A percentile compares a stretch with the other conserved stretches of the same genome.
Evolutionary conservation across 129 eudicot genomes (phyloP).

Genomic region (Flaveria ramosissima): DNA sequence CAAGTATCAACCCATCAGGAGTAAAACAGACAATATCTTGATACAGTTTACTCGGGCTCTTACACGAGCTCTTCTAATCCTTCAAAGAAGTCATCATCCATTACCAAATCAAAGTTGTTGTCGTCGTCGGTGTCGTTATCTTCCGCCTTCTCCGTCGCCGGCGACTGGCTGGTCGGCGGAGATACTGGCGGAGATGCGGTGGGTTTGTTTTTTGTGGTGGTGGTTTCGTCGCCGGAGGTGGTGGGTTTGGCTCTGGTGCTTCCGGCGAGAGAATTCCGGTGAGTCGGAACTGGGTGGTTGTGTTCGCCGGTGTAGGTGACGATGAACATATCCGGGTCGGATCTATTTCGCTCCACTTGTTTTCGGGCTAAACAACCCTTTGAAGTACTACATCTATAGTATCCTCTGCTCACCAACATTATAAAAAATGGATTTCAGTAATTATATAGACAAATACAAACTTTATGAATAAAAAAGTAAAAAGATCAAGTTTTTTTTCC

Average conservation of each 20-base stretch:
- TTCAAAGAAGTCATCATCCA: constrained; percentile 73
- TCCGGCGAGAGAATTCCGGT: constrained; percentile 98
- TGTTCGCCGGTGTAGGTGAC: constrained; percentile 93
- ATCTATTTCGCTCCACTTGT: constrained; percentile 97
- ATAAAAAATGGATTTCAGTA: background rate
- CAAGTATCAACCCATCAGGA: too few species aligned
- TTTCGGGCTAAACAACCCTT: constrained; percentile 97
- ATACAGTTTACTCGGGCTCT: too few species aligned
- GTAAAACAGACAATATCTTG: too few species aligned
- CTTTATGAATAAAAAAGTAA: too few species aligned
- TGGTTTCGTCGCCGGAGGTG: constrained; percentile 43
- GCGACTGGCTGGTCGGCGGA: constrained; percentile 53
- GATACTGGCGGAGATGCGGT: constrained; percentile 52
- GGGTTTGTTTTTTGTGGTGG: constrained; percentile 35
- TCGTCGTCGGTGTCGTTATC: constrained; percentile 36
- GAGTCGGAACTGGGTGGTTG: constrained; percentile 94
- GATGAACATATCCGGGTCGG: constrained; percentile 94
- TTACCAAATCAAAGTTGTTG: constrained; percentile 45
- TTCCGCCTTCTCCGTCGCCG: constrained; percentile 66
- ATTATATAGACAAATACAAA: background rate
- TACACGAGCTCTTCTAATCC: constrained; percentile 76
- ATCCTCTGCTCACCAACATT: constrained; percentile 62
- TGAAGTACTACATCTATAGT: constrained; percentile 93
- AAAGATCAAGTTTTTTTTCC: too few species aligned
- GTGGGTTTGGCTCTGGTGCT: constrained; percentile 73